Evolutionary conservation across 768 basidiomycete genomes (phyloP).

Genomic region (Auricularia auricula-judae): DNA sequence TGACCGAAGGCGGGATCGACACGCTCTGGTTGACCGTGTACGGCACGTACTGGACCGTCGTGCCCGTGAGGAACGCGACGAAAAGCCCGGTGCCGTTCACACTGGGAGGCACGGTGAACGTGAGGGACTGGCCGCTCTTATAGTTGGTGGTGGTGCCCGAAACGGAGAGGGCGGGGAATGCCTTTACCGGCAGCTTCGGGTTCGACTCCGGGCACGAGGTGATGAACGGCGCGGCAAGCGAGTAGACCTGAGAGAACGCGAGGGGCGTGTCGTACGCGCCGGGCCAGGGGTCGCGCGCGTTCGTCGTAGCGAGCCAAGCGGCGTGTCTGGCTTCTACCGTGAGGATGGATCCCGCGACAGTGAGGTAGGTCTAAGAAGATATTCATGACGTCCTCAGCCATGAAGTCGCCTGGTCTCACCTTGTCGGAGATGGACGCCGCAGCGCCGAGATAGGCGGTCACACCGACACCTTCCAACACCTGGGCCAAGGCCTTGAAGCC

Average conservation of each 20-base stretch:
- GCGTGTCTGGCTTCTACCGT: slow-evolving; percentile 53
- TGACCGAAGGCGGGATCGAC: slow-evolving; percentile 17
- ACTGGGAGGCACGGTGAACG: slow-evolving; percentile 17
- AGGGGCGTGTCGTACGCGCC: slow-evolving; percentile 46
- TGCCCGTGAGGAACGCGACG: slow-evolving; percentile 27
- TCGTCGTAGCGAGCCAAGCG: slow-evolving; percentile 41
- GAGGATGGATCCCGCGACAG: slow-evolving; percentile 29
- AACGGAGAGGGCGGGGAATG: slow-evolving; percentile 33
- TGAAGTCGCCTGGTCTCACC: slow-evolving; percentile 15
- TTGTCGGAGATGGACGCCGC: slow-evolving; percentile 29
- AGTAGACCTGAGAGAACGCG: slow-evolving; percentile 27
- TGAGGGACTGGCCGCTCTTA: slow-evolving; percentile 20
- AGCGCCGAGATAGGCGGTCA: slow-evolving; percentile 50
- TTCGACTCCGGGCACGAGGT: slow-evolving; percentile 25
- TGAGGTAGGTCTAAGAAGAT: not conserved
- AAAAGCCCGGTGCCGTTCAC: slow-evolving; percentile 9
- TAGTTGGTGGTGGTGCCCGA: slow-evolving; percentile 14
- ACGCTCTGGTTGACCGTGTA: slow-evolving; percentile 14
- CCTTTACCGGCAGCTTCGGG: slow-evolving; percentile 29
- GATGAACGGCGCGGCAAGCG: slow-evolving; percentile 18
- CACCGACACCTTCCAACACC: slow-evolving; percentile 41
- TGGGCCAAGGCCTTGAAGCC: slow-evolving; percentile 35
- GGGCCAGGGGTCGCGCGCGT: slow-evolving; percentile 42
- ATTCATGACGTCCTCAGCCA: slow-evolving; percentile 21
- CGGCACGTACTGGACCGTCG: slow-evolving; percentile 21